phyloP scores from a whole-genome alignment of 768 basidiomycete genomes.

The Macrolepiota albuminosa region DNA sequence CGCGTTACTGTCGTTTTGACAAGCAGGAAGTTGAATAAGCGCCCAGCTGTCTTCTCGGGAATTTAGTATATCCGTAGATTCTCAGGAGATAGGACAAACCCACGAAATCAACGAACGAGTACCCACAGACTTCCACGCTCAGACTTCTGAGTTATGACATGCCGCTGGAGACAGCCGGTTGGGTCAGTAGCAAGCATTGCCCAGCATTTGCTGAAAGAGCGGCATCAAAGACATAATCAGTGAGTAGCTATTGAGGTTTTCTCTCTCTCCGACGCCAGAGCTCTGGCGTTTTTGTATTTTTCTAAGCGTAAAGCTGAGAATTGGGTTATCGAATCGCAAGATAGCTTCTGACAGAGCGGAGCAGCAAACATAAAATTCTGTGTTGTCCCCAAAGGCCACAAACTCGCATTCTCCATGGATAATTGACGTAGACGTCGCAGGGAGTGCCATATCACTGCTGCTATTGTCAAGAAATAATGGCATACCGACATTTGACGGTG shows the following conservation, averaged over 20 bases:
- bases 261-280: neutral
- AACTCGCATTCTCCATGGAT: neutral
- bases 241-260: neutral
- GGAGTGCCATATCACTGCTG: neutral
- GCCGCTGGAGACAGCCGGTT: neutral
- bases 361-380: neutral
- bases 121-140: neutral
- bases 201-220: neutral
- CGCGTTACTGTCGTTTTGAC: neutral
- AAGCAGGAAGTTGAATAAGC: neutral
- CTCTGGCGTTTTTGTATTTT: neutral
- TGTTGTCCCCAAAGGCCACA: neutral
- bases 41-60: neutral
- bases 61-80: neutral
- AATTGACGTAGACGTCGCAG: neutral
- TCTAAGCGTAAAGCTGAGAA: neutral
- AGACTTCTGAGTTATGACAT: neutral
- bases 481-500: too few relatives aligned
- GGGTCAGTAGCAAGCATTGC: neutral
- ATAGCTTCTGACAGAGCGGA: neutral
- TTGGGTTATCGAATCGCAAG: neutral
- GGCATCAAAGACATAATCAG: neutral
- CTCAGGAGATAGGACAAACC: neutral
- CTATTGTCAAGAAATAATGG: too few relatives aligned
- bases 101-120: neutral